Base-by-base conservation (phyloP, 169 alveolate species). In the Condylostoma magnum region DNA sequence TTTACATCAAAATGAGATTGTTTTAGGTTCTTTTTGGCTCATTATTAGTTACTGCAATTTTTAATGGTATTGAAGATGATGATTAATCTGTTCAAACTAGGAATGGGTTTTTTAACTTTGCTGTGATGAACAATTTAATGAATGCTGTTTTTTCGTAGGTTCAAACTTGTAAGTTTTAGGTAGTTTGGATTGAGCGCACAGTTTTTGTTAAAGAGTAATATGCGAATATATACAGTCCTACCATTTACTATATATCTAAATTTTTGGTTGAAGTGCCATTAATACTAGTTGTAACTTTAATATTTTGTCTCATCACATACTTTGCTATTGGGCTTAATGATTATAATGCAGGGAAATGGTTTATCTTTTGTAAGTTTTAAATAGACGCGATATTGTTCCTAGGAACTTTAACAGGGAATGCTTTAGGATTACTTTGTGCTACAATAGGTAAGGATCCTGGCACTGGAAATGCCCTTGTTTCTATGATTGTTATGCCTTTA, bases 71-170 rank as follows among this genome's bases (percentile, higher is more conserved):
- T 18, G 68, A 69, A 5, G 30, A 54, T 6, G 69, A 69, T 18
- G n/a, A 34, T 20, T 56, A 58, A 18, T 51, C 37, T 4, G 28
- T 76, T 4, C 46, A 70, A 48, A 44, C 54, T 33, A 33, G 34
- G 30, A 56, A 66, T 44, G 89, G 89, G n/a, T 72, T 81, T 4
- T 51, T 80, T 20, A 75, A 69, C 48, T 80, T 71, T 31, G 36
- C 65, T 20, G 46, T 67, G 18, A 46, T 69, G 20, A 56, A 58
- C 50, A 34, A 53, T 10, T 58, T 57, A 15, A 58, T 76, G 73
- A 20, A 54, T n/a, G 69, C 69, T 5, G n/a, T 51, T 18, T 22
- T 69, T 4, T 56, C 75, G 4, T 46, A 55, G 36, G 47, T 55
- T 53, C 37, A 69, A 34, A 37, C 73, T 2, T 51, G 47, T 51